Evolutionary conservation across 495 filamentous ascomycete genomes (phyloP), one percentile per base, ranked within the genome.

Genomic region (Hyaloscypha bicolor): DNA sequence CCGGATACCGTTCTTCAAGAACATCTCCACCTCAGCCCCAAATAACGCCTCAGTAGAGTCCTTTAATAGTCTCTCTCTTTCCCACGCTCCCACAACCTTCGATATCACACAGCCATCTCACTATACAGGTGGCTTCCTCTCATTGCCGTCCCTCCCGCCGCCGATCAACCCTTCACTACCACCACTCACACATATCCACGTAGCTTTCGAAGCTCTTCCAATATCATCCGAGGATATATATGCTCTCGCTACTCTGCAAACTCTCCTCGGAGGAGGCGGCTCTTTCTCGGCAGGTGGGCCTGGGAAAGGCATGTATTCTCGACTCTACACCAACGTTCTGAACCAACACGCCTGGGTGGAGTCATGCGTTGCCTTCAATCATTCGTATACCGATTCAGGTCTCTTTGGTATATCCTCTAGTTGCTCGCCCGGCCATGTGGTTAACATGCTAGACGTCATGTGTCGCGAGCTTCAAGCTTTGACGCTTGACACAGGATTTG

Each of bases 291-390:
- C 95, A 51, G 95, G 95, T 69, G 95, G 95, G 3, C 95, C 95
- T 22, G 95, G 95, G 57, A 99, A 99, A 81, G 95, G 95, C 67
- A 98, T 99, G 95, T 98, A 97, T 81, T 94, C 91, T 21, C 91
- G 96, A 6, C 86, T 98, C 33, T 99, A 97, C 82, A 98, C 93
- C 65, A 96, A 97, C 77, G 94, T 97, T 11, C 87, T 99, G 57
- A 99, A 99, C 81, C 95, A 97, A 77, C 86, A 97, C 80, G 92
- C 90, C 59, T 98, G 93, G 93, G 91, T 99, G 12, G 95, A 99
- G 78, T 93, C 87, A 68, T 97, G 94, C 76, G 86, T 97, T 51
- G 89, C 94, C 33, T 97, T 98, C 85, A 98, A 98, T 79, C 93
- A 99, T 79, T 91, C 90, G 60, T 99, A 98, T 82, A 96, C 92